phyloP scores from a whole-genome alignment of 1,284 basidiomycete species.

The Boletellus dicymbophilus region DNA sequence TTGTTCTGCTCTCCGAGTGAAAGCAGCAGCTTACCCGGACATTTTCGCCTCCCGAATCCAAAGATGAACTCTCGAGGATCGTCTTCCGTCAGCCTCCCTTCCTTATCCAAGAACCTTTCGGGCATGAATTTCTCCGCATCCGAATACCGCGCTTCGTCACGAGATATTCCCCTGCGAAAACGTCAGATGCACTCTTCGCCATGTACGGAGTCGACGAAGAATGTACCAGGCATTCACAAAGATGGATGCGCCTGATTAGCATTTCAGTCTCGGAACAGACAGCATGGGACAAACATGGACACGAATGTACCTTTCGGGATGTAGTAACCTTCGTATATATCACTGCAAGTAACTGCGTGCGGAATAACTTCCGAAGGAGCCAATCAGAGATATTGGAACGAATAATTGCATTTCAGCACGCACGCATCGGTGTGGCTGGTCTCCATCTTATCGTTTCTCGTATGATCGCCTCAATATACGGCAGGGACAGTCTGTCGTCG shows the following conservation, averaged over 20 bases:
- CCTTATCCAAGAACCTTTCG: conserved; percentile 15
- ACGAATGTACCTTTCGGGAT: conserved; percentile 21
- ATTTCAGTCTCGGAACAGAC: background rate
- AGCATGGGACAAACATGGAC: background rate
- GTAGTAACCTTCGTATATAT: conserved; percentile 17
- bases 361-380: conserved; percentile 13
- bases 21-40: conserved; percentile 15
- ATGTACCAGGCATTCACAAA: conserved; percentile 17
- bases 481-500: conserved; percentile 35
- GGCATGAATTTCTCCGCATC: conserved; percentile 16
- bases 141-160: conserved; percentile 15
- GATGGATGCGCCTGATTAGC: conserved; percentile 6
- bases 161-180: conserved; percentile 16
- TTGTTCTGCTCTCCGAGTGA: too few relatives aligned
- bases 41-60: conserved; percentile 19
- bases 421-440: conserved; percentile 18
- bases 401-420: background rate
- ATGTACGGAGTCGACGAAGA: too few relatives aligned
- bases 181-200: background rate
- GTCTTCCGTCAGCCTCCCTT: conserved; percentile 15
- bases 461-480: conserved; percentile 38
- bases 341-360: conserved; percentile 9
- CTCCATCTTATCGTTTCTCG: conserved; percentile 35
- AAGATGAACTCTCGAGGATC: conserved; percentile 13
- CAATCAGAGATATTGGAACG: background rate